Evolutionary conservation across 495 filamentous ascomycete species (phyloP), one percentile per base, ranked within the genome.

Genomic region (Trichocladium antarcticum): DNA sequence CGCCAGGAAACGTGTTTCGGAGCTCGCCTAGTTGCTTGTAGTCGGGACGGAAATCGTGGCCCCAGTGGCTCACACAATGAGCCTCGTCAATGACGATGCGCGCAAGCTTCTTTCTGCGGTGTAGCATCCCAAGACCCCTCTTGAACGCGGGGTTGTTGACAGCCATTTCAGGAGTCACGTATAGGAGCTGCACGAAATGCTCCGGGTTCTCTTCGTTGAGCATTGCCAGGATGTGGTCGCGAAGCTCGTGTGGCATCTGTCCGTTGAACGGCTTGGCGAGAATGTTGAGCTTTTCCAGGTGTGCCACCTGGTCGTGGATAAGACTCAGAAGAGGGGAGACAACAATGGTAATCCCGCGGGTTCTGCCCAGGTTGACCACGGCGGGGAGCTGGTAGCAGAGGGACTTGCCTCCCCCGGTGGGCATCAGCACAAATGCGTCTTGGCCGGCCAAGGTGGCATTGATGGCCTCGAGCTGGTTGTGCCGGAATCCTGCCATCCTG

Each of bases 1-100:
- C 83, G 6, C 80, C 79, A 2, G 80, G 78, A 50, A 88, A 83
- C 43, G 73, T 74, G 2, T 68, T 48, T 19, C 89, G 75, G 37
- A 96, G 63, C 39, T 76, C 71, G 16, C 89, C 87, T 1, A 99
- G 72, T 29, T 79, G 71, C 60, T 94, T 94, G 67, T 99, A 99
- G 63, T 97, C 93, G 0, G 89, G 90, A 24, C 93, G 83, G 61
- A 99, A 99, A 63, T 99, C 92, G 57, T 99, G 92, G 11, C 92
- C 92, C 92, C 92, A 99, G 65, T 97, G 87, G 64, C 90, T 96
- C 19, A 99, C 90, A 63, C 92, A 99, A 62, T 99, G 92, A 14
- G 92, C 92, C 65, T 99, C 92, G 53, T 99, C 92, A 40, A 99
- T 92, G 28, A 97, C 93, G 42, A 99, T 79, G 31, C 92, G 79